Conservation (phyloP, 352 stramenopile genomes). For the Albugo laibachii region DNA sequence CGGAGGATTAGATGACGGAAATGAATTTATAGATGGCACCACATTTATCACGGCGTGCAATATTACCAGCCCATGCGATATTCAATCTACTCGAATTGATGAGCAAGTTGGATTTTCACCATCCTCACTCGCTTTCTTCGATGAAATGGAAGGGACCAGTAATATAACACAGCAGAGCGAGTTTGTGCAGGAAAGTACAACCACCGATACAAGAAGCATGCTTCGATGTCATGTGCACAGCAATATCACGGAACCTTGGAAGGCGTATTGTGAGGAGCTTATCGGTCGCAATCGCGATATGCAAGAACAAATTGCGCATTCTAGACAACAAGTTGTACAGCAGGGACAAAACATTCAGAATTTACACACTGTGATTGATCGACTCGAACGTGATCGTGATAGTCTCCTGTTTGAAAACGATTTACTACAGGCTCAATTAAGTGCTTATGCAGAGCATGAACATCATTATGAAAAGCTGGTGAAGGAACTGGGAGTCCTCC, state of each 20-base stretch:
- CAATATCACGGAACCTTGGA: slow-evolving; percentile 17
- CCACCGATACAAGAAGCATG: too few species aligned
- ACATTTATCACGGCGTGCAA: too few species aligned
- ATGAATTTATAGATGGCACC: too few species aligned
- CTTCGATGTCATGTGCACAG: too few species aligned
- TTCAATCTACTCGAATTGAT: too few species aligned
- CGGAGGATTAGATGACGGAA: too few species aligned
- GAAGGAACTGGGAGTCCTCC: slow-evolving; percentile 23
- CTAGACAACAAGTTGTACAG: slow-evolving; percentile 34
- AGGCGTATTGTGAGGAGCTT: slow-evolving; percentile 49
- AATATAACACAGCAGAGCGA: too few species aligned
- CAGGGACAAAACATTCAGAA: slow-evolving; percentile 70
- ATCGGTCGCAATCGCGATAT: slow-evolving; percentile 52
- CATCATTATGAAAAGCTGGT: slow-evolving; percentile 44
- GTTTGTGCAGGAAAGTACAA: too few species aligned
- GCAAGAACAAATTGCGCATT: slow-evolving; percentile 50
- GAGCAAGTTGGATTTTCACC: too few species aligned
- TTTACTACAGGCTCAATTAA: slow-evolving; percentile 46
- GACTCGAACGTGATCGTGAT: slow-evolving; percentile 68
- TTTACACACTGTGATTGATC: slow-evolving; percentile 56
- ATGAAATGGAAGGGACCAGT: too few species aligned
- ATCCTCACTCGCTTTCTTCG: too few species aligned
- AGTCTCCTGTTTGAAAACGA: slow-evolving; percentile 68
- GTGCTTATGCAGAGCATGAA: slow-evolving; percentile 45
- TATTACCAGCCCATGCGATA: too few species aligned